These are phyloP conservation scores for Talaromyces sp. DNA, from an alignment of 2,329 filamentous ascomycete species.

Conservation along the genomic window DNA sequence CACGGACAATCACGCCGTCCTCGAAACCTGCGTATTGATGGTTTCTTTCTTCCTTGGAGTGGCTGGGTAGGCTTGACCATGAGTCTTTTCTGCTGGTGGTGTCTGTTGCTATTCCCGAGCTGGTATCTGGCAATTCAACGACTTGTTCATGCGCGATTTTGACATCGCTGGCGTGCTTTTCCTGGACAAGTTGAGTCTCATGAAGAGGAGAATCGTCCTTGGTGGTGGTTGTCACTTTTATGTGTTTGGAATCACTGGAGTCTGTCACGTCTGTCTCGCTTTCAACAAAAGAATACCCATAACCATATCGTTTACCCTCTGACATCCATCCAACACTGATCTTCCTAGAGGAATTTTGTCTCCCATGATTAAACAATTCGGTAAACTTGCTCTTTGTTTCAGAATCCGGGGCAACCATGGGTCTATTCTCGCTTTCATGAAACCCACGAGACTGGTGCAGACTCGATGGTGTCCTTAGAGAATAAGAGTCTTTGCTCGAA, in stretches of 20 bases:
- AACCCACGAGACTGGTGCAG: background rate
- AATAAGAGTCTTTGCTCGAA: background rate
- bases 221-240: background rate
- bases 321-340: slow-evolving; percentile 40
- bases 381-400: slow-evolving; percentile 24
- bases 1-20: slow-evolving; percentile 17
- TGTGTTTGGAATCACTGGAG: background rate
- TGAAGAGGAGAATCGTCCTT: background rate
- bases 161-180: background rate
- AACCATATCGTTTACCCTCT: slow-evolving; percentile 34
- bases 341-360: slow-evolving; percentile 20
- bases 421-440: background rate
- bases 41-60: slow-evolving; percentile 13
- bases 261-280: slow-evolving; percentile 11
- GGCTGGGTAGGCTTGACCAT: slow-evolving; percentile 18
- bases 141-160: background rate
- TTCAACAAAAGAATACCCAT: slow-evolving; percentile 33
- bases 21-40: slow-evolving; percentile 10
- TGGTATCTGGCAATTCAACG: background rate
- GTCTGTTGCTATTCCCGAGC: background rate
- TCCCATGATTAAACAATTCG: slow-evolving; percentile 23
- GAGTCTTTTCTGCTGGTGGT: slow-evolving; percentile 1
- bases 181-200: background rate
- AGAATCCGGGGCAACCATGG: background rate
- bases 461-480: background rate